Conservation (phyloP, 441 rosid species). For the Syzygium malaccense region DNA sequence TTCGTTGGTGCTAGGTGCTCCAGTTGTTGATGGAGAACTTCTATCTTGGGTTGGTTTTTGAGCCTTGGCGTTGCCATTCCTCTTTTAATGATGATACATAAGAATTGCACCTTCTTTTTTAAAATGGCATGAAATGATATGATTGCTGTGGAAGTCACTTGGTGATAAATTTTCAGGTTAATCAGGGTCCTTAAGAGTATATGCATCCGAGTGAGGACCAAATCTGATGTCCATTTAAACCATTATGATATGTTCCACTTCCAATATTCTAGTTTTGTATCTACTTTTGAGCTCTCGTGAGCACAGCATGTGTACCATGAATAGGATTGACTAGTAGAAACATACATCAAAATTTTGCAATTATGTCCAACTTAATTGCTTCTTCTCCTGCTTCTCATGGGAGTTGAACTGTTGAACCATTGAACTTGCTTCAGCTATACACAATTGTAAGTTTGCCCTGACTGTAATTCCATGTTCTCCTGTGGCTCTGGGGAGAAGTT, state of each 20-base stretch:
- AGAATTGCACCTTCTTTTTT: neutral
- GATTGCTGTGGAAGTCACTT: neutral
- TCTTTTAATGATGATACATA: neutral
- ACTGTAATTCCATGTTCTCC: neutral
- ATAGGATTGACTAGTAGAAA: neutral
- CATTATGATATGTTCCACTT: neutral
- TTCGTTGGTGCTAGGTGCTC: constrained; percentile 49
- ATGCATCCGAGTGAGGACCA: neutral
- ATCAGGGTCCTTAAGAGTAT: neutral
- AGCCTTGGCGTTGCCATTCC: neutral
- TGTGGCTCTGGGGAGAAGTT: neutral
- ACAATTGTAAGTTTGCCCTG: neutral
- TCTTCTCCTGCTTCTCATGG: neutral
- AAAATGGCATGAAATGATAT: neutral
- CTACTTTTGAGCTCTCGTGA: neutral
- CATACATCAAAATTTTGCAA: neutral
- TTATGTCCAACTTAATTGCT: neutral
- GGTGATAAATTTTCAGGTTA: neutral
- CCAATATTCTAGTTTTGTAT: neutral
- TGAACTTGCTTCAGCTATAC: neutral
- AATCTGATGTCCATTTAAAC: neutral
- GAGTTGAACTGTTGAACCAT: neutral
- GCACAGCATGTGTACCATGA: neutral
- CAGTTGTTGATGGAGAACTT: constrained; percentile 86
- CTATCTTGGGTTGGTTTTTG: constrained; percentile 57